Evolutionary conservation across 257 asterid genomes (phyloP).

Genomic region (Primulina tabacum): DNA sequence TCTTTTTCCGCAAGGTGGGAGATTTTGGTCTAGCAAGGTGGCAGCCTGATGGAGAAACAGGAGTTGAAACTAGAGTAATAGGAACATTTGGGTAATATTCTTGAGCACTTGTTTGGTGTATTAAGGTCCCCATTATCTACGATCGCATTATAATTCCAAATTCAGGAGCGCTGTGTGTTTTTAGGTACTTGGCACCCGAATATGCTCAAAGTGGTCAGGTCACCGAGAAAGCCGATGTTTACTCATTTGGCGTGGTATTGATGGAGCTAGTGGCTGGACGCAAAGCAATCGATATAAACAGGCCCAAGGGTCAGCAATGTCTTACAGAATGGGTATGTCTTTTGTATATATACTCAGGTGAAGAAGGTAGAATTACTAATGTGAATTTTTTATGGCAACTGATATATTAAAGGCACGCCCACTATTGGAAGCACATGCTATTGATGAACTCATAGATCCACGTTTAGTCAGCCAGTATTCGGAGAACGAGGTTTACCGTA

Average conservation of each 20-base stretch:
- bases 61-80: conserved; percentile 93
- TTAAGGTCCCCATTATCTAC: not conserved
- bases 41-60: conserved; percentile 95
- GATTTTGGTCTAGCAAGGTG: conserved; percentile 96
- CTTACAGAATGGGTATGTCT: conserved; percentile 87
- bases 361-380: not conserved
- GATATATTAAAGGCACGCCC: conserved; percentile 77
- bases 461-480: conserved; percentile 46
- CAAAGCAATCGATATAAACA: conserved; percentile 83
- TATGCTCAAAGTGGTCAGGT: conserved; percentile 99
- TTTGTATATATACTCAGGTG: not conserved
- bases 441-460: conserved; percentile 76
- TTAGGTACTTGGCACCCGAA: conserved; percentile 95
- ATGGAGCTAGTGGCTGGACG: conserved; percentile 95
- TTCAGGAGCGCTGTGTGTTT: conserved; percentile 9
- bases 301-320: conserved; percentile 98
- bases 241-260: conserved; percentile 93
- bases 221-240: conserved; percentile 91
- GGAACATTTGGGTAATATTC: conserved; percentile 82
- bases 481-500: conserved; percentile 73
- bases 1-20: conserved; percentile 60
- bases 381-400: not conserved
- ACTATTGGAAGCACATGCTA: conserved; percentile 68
- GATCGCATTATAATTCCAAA: not conserved
- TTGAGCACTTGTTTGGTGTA: not conserved